phyloP scores from a whole-genome alignment of 2,329 filamentous ascomycete species.

The Didymellaceae sp. region DNA sequence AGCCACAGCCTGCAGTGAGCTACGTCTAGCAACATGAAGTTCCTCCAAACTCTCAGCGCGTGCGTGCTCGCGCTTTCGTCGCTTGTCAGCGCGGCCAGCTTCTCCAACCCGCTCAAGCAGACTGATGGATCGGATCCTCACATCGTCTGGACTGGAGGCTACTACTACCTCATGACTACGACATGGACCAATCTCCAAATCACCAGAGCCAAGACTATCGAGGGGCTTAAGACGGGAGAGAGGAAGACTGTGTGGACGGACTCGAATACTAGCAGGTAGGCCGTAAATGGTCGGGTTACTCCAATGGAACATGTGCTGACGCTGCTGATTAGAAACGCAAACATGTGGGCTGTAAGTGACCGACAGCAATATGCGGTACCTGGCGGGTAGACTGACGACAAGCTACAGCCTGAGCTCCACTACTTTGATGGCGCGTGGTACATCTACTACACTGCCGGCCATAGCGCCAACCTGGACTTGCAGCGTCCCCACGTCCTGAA shows the following conservation, averaged over 20 bases:
- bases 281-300: too few relatives aligned
- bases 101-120: constrained; percentile 60
- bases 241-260: constrained; percentile 61
- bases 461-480: constrained; percentile 53
- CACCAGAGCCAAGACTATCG: constrained; percentile 61
- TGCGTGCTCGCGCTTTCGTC: constrained; percentile 26
- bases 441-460: constrained; percentile 64
- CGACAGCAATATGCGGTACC: too few relatives aligned
- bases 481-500: constrained; percentile 62
- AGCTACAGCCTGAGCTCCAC: constrained; percentile 57
- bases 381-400: background rate
- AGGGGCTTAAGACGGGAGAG: constrained; percentile 61
- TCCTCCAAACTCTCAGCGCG: constrained; percentile 20
- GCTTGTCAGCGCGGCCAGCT: constrained; percentile 47
- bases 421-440: constrained; percentile 59
- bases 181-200: constrained; percentile 64
- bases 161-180: constrained; percentile 65
- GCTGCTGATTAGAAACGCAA: constrained; percentile 48
- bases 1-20: background rate
- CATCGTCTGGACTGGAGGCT: constrained; percentile 60
- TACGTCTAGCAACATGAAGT: constrained; percentile 18
- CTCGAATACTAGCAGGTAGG: constrained; percentile 46
- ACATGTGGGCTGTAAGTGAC: constrained; percentile 57
- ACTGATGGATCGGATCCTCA: constrained; percentile 61
- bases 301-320: background rate